phyloP scores from a whole-genome alignment of 306 rosid genomes.

The Astragalus glycyphyllos region DNA sequence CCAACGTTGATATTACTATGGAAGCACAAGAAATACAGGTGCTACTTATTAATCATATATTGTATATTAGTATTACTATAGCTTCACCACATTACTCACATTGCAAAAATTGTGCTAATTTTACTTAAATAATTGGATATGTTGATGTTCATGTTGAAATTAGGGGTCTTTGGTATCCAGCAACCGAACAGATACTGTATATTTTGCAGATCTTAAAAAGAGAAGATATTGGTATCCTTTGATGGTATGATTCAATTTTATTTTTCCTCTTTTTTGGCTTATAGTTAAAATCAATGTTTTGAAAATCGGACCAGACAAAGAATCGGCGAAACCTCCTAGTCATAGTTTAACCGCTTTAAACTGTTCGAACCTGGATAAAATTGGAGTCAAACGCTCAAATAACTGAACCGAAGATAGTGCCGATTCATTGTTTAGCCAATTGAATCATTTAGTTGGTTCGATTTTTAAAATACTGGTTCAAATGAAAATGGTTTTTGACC shows the following conservation, averaged over 20 bases:
- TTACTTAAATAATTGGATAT: background rate
- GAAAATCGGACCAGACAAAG: too few relatives aligned
- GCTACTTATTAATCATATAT: background rate
- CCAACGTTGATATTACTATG: slow-evolving; percentile 58
- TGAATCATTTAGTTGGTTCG: too few relatives aligned
- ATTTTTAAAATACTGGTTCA: too few relatives aligned
- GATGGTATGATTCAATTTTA: slow-evolving; percentile 53
- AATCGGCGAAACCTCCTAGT: too few relatives aligned
- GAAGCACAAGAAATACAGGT: slow-evolving; percentile 79
- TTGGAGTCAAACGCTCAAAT: too few relatives aligned
- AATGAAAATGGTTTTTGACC: too few relatives aligned
- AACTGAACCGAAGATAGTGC: too few relatives aligned
- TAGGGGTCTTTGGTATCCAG: slow-evolving; percentile 61
- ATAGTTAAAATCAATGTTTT: too few relatives aligned
- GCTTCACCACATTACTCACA: background rate
- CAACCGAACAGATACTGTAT: slow-evolving; percentile 47
- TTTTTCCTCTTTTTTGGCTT: background rate
- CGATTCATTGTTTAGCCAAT: too few relatives aligned
- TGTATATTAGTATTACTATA: background rate
- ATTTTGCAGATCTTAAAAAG: slow-evolving; percentile 65
- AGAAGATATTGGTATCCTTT: slow-evolving; percentile 86
- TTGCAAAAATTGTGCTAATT: background rate
- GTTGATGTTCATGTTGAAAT: slow-evolving; percentile 18
- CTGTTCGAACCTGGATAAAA: too few relatives aligned
- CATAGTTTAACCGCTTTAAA: too few relatives aligned